Percentiles rank a stretch among this genome's conserved stretches.
Evolutionary conservation across 2,329 filamentous ascomycete species (phyloP).

Genomic region (Fonsecaea erecta): DNA sequence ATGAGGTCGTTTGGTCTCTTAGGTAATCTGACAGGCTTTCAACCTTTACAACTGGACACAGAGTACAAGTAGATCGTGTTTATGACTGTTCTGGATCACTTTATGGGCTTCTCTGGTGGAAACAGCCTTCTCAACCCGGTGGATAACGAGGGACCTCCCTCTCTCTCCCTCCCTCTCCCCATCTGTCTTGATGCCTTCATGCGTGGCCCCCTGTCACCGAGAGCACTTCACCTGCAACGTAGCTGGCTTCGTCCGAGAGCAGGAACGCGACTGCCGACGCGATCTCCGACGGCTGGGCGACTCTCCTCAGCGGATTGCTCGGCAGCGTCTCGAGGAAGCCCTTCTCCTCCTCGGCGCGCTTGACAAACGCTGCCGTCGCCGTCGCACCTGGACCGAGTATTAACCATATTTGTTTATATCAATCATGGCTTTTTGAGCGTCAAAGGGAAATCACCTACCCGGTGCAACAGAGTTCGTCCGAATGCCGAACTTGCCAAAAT

Average conservation of each 20-base stretch:
- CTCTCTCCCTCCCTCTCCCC: background rate
- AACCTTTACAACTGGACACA: too few species aligned
- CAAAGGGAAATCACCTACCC: conserved; percentile 10
- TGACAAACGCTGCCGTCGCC: conserved; percentile 23
- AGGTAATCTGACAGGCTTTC: too few species aligned
- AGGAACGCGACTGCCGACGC: conserved; percentile 54
- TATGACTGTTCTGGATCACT: too few species aligned
- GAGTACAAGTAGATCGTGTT: too few species aligned
- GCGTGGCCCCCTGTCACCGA: conserved; percentile 22
- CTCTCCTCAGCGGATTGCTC: conserved; percentile 20
- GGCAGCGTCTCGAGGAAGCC: conserved; percentile 27
- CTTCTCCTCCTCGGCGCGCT: conserved; percentile 22
- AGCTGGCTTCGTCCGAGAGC: conserved; percentile 53
- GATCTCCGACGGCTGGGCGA: conserved; percentile 38
- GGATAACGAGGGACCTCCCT: too few species aligned
- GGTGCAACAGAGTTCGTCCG: conserved; percentile 44
- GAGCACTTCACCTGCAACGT: conserved; percentile 27
- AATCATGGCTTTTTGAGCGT: too few species aligned
- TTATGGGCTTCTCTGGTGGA: background rate
- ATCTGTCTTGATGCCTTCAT: background rate
- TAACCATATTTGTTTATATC: too few species aligned
- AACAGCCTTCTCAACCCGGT: background rate
- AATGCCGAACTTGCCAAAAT: conserved; percentile 42
- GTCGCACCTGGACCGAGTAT: conserved; percentile 21
- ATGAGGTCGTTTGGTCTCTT: too few species aligned